Percentiles rank a stretch among this genome's conserved stretches.
Evolutionary conservation across 768 basidiomycete species (phyloP).

Genomic region (Russula virescens): DNA sequence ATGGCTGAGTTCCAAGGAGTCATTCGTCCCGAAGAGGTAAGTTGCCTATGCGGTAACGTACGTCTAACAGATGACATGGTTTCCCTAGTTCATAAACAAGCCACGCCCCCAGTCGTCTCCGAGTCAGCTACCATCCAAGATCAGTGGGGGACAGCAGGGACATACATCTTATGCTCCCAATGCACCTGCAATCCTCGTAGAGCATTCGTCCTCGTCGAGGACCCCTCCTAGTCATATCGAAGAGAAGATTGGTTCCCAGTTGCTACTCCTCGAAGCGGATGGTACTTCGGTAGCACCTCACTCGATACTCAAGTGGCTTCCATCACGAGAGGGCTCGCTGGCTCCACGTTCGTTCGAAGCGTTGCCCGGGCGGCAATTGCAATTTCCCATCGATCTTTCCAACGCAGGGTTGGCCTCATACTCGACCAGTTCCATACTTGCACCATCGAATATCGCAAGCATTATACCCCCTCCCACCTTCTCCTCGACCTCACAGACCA

Average conservation of each 20-base stretch:
- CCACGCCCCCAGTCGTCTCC: constrained; percentile 39
- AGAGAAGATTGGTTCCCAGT: neutral
- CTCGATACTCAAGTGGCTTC: neutral
- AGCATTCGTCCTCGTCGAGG: too few species aligned
- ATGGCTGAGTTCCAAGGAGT: constrained; percentile 82
- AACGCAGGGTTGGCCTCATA: neutral
- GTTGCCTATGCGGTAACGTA: constrained; percentile 6
- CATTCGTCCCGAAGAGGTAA: constrained; percentile 73
- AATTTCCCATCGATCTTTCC: neutral
- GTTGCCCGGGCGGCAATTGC: neutral
- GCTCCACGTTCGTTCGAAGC: neutral
- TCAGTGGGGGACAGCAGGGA: neutral
- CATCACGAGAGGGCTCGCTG: neutral
- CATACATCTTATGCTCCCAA: neutral
- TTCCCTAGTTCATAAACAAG: constrained; percentile 58
- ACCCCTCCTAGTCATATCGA: too few species aligned
- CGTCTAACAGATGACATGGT: neutral
- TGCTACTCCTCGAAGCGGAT: neutral
- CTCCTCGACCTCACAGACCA: neutral
- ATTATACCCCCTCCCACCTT: neutral
- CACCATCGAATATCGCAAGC: neutral
- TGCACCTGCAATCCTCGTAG: neutral
- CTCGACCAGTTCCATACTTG: neutral
- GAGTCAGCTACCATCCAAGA: constrained; percentile 29
- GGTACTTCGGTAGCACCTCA: neutral